Evolutionary conservation across 73 alveolate species (phyloP).

Genomic region (Stentor coeruleus): DNA sequence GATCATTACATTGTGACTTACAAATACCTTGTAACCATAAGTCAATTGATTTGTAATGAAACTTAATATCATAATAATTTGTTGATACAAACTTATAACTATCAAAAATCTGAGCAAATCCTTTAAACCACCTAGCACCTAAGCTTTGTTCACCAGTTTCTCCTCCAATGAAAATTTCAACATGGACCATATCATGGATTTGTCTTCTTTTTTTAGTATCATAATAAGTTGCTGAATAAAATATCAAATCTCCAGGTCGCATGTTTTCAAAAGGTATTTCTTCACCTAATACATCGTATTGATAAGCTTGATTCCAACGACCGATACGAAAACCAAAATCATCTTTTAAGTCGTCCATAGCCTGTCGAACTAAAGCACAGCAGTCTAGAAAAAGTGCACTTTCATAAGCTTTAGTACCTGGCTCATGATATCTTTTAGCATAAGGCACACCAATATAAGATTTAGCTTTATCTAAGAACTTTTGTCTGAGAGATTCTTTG

Average conservation of each 20-base stretch:
- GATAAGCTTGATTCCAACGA: conserved; percentile 93
- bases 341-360: conserved; percentile 71
- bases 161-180: conserved; percentile 70
- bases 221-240: conserved; percentile 81
- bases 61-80: conserved; percentile 76
- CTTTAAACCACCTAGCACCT: conserved; percentile 86
- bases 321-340: conserved; percentile 93
- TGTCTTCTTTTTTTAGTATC: conserved; percentile 66
- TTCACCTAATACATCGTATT: conserved; percentile 64
- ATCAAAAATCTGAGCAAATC: conserved; percentile 77
- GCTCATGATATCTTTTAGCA: conserved; percentile 65
- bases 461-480: conserved; percentile 74
- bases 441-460: conserved; percentile 91
- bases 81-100: conserved; percentile 84
- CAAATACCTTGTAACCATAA: conserved; percentile 90
- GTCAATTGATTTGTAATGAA: conserved; percentile 81
- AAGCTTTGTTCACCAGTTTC: conserved; percentile 61
- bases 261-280: conserved; percentile 44
- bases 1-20: conserved; percentile 75
- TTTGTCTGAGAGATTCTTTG: conserved; percentile 58
- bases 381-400: conserved; percentile 69
- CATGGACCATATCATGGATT: conserved; percentile 93
- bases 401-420: conserved; percentile 46
- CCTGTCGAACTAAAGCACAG: conserved; percentile 83
- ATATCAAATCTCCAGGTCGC: conserved; percentile 89